A percentile compares a stretch with the other conserved stretches of the same genome.
Conservation (phyloP, 106 monocot species). For the Dendrobium officinale region DNA sequence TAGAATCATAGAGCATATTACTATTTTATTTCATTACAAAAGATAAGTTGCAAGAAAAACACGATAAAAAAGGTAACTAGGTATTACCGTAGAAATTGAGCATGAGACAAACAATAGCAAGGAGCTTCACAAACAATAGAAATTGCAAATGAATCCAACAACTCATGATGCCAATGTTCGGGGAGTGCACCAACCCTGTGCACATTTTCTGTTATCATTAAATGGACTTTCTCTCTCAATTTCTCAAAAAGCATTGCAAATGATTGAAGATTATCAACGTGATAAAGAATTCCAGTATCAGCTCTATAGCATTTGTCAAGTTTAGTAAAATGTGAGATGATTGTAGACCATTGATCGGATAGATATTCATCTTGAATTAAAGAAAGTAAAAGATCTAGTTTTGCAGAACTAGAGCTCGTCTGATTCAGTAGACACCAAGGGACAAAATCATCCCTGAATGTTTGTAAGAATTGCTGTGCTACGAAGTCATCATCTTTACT, state of each 20-base stretch:
- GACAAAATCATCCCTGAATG: constrained; percentile 58
- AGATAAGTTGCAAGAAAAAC: background rate
- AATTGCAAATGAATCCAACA: constrained; percentile 53
- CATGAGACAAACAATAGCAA: constrained; percentile 17
- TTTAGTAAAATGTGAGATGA: constrained; percentile 39
- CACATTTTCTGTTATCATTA: constrained; percentile 16
- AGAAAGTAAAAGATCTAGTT: constrained; percentile 66
- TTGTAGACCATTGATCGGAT: constrained; percentile 61
- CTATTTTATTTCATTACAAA: background rate
- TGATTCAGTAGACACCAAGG: constrained; percentile 70
- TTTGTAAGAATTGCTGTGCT: constrained; percentile 30
- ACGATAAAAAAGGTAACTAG: background rate
- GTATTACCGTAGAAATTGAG: constrained; percentile 54
- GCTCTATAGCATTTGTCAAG: constrained; percentile 12
- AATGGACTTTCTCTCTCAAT: constrained; percentile 37
- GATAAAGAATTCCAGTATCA: constrained; percentile 15
- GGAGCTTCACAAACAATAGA: constrained; percentile 30
- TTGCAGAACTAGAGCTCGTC: constrained; percentile 41
- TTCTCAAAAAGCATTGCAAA: constrained; percentile 62
- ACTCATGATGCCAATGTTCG: constrained; percentile 54
- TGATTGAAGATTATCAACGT: constrained; percentile 23
- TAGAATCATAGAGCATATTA: too few relatives aligned
- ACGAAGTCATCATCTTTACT: constrained; percentile 22
- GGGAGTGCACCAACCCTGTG: constrained; percentile 16
- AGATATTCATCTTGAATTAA: constrained; percentile 62